Evolutionary conservation across 148 eudicot species (phyloP), one percentile per base, ranked within the genome.

Genomic region (Agrostemma githago): DNA sequence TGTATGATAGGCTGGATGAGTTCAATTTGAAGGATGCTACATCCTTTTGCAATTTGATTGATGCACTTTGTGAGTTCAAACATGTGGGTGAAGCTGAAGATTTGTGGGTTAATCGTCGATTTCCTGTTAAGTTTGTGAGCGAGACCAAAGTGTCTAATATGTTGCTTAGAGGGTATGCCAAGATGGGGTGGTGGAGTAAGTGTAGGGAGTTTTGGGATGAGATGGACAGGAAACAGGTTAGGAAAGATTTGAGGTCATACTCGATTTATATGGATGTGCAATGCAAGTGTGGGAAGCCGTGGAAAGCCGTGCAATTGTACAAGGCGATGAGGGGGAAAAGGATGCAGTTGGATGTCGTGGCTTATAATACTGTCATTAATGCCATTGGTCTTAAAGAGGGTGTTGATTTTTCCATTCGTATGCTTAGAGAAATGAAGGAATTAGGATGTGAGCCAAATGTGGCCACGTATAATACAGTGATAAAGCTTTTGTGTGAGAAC

Each of bases 51-150:
- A 86, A 87, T 78, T 72, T 95, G 51, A 83, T 92, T 73, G 98
- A 95, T 83, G 92, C 97, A 16, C 80, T 95, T 77, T 95, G 97
- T 57, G 98, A 95, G 85, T 83, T 86, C 75, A 95, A 90, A 70
- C 98, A 95, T 83, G 98, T 95, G 38, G 38, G 86, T 56, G 97
- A 95, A 74, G 98, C 98, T 5, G 97, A 92, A 72, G 96, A 90
- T 56, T 80, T 95, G 72, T 92, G 92, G 80, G 72, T 79, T 56
- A 76, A 79, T n/a, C 70, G 73, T 58, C 69, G 56, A 14, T 58
- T 58, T 51, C 60, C 15, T 38, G 78, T 78, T 76, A 40, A 51
- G 53, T 81, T 84, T 72, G 69, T 63, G 59, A 76, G 78, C 34
- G 79, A 85, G 78, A 86, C 92, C 0, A 92, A 90, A 68, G 80